These are phyloP conservation scores for Fonsecaea erecta DNA, from an alignment of 2,329 filamentous ascomycete genomes.

Conservation along the genomic window DNA sequence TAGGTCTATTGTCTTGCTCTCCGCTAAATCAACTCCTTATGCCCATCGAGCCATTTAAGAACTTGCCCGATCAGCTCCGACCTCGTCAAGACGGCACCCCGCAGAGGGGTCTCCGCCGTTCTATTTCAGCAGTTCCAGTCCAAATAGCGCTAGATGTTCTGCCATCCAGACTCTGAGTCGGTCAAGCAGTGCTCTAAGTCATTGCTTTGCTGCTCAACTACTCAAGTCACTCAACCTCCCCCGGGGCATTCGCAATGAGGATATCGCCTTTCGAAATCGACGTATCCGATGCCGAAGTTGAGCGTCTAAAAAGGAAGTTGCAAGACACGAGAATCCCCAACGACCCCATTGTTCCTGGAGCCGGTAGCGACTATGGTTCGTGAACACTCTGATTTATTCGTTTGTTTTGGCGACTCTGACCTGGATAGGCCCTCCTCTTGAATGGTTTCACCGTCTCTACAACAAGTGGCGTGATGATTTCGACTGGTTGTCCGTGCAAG, in stretches of 20 bases:
- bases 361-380: slow-evolving; percentile 26
- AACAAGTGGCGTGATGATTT: slow-evolving; percentile 27
- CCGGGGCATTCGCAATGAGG: not conserved
- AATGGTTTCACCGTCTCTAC: slow-evolving; percentile 25
- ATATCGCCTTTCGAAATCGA: slow-evolving; percentile 30
- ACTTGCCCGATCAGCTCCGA: not conserved
- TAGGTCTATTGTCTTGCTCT: not conserved
- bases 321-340: slow-evolving; percentile 27
- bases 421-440: slow-evolving; percentile 19
- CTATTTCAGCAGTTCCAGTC: not conserved
- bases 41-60: not conserved
- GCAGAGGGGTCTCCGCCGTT: not conserved
- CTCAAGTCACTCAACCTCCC: not conserved
- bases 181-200: not conserved
- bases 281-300: slow-evolving; percentile 22
- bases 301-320: slow-evolving; percentile 24
- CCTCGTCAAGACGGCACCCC: not conserved
- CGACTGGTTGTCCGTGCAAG: slow-evolving; percentile 25
- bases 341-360: slow-evolving; percentile 26
- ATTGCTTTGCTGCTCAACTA: not conserved
- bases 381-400: no score
- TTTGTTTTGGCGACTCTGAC: not conserved
- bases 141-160: not conserved
- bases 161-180: not conserved
- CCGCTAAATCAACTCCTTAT: not conserved